These are phyloP conservation scores for Beauveria pseudobassiana DNA, from an alignment of 2,329 filamentous ascomycete genomes.

Conservation along the genomic window DNA sequence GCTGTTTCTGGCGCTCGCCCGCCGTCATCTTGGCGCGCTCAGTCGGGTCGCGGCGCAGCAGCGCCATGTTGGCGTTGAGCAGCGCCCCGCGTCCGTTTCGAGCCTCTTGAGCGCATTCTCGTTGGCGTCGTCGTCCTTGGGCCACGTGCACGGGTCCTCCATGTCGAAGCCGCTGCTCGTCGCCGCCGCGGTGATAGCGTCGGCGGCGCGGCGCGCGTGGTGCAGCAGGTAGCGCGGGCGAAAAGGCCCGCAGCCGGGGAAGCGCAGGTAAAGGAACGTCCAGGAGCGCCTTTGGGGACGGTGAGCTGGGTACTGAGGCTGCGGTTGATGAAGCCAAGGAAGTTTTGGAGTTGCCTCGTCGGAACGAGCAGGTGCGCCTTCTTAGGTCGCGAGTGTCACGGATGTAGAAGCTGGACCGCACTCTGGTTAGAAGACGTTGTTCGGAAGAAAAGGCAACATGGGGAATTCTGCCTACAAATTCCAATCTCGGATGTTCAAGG, in stretches of 20 bases:
- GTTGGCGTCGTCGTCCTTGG: not conserved
- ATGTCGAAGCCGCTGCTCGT: constrained; percentile 26
- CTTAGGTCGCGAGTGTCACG: constrained; percentile 40
- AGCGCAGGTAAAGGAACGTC: constrained; percentile 49
- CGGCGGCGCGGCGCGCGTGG: constrained; percentile 40
- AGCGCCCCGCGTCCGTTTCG: not conserved
- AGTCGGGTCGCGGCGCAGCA: not conserved
- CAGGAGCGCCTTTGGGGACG: constrained; percentile 47
- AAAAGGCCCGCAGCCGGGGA: constrained; percentile 52
- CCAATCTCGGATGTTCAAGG: constrained; percentile 59
- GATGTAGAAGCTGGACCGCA: constrained; percentile 54
- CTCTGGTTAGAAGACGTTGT: not conserved
- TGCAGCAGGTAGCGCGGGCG: constrained; percentile 64
- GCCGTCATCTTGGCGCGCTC: not conserved
- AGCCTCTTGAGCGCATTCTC: not conserved
- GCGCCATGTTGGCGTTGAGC: not conserved
- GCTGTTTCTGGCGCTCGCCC: constrained; percentile 33
- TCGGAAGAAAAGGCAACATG: not conserved
- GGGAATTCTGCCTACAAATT: constrained; percentile 56
- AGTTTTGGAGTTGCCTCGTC: constrained; percentile 53
- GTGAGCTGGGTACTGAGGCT: constrained; percentile 45
- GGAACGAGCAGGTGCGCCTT: constrained; percentile 61
- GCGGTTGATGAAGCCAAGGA: constrained; percentile 59
- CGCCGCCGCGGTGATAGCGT: constrained; percentile 32
- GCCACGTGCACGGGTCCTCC: constrained; percentile 11